phyloP scores from a whole-genome alignment of 805 yeast genomes.

The Scheffersomyces coipomensis region DNA sequence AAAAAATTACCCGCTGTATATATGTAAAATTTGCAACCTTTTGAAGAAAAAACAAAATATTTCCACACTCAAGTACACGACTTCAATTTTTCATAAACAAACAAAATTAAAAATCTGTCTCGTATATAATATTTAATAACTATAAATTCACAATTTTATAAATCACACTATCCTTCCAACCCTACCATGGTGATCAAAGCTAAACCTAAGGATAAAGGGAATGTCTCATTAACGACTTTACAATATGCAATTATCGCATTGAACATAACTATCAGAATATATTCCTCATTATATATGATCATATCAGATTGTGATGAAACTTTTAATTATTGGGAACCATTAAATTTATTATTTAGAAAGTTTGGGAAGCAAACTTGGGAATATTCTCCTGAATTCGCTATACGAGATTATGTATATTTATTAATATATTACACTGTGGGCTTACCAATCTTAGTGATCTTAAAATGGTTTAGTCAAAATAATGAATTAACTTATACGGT shows the following conservation, averaged over 20 bases:
- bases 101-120: no score
- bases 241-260: conserved; percentile 9
- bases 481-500: not conserved
- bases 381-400: conserved; percentile 85
- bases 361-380: conserved; percentile 97
- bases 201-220: not conserved
- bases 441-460: conserved; percentile 15
- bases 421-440: conserved; percentile 43
- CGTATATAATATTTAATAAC: no score
- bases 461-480: conserved; percentile 1
- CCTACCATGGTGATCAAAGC: no score
- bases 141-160: no score
- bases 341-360: conserved; percentile 71
- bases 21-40: no score
- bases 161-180: no score
- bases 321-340: conserved; percentile 93
- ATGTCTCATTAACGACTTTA: not conserved
- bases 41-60: no score
- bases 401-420: conserved; percentile 81
- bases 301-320: conserved; percentile 92
- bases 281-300: conserved; percentile 55
- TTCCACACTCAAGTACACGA: no score
- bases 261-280: conserved; percentile 15
- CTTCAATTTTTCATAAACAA: no score
- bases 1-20: no score